A percentile compares a stretch with the other conserved stretches of the same genome.
Conservation (phyloP, 257 asterid species). For the Rauvolfia tetraphylla region DNA sequence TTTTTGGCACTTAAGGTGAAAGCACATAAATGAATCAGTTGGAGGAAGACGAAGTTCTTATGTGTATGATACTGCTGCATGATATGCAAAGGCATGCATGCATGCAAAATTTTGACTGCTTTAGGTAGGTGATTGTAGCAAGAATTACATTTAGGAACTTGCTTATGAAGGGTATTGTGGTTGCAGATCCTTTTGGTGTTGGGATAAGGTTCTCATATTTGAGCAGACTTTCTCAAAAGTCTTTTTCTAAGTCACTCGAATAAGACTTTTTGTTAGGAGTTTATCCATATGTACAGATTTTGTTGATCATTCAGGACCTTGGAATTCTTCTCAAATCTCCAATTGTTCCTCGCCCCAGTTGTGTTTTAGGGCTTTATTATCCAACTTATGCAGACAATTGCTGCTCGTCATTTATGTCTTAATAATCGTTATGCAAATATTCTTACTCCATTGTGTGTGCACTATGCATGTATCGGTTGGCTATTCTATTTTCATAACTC, state of each 20-base stretch:
- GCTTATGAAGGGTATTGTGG: constrained; percentile 1
- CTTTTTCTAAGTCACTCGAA: constrained; percentile 19
- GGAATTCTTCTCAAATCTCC: constrained; percentile 10
- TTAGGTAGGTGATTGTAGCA: constrained; percentile 38
- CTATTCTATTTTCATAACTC: not conserved
- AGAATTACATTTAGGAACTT: constrained; percentile 14
- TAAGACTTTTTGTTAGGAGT: constrained; percentile 25
- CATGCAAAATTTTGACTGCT: constrained; percentile 43
- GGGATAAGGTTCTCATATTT: constrained; percentile 23
- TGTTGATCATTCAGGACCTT: constrained; percentile 23
- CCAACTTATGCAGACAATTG: not conserved
- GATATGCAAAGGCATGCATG: constrained; percentile 45
- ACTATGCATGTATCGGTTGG: not conserved
- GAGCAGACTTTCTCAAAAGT: constrained; percentile 18
- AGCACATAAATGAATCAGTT: constrained; percentile 17
- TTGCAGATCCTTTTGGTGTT: constrained; percentile 11
- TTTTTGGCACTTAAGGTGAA: constrained; percentile 17
- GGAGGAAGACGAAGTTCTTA: constrained; percentile 22
- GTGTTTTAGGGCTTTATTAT: not conserved
- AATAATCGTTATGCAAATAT: not conserved
- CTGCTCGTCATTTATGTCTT: not conserved
- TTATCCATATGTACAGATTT: constrained; percentile 24
- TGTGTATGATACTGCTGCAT: constrained; percentile 33
- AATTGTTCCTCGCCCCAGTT: not conserved
- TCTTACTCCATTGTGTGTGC: not conserved